These are phyloP conservation scores for Lentithecium fluviatile DNA, from an alignment of 495 filamentous ascomycete species.

Conservation along the genomic window DNA sequence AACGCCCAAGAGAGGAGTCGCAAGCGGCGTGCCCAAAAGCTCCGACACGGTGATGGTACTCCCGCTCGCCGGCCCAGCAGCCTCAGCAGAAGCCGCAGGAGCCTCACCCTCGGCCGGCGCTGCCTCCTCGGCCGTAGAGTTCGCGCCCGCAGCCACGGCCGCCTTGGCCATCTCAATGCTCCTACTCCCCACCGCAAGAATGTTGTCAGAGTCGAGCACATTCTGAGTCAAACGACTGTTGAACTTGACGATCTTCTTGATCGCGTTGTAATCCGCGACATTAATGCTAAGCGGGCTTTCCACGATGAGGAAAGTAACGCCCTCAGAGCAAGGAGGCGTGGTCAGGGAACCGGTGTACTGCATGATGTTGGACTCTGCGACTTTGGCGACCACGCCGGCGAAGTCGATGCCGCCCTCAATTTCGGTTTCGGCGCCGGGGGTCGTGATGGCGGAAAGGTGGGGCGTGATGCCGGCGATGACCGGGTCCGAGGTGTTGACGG, in stretches of 20 bases:
- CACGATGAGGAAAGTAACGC: conserved; percentile 58
- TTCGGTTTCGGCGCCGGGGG: conserved; percentile 54
- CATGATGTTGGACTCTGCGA: conserved; percentile 53
- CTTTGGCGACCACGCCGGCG: conserved; percentile 50
- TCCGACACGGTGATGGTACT: neutral
- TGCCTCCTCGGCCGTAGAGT: neutral
- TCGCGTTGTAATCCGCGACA: conserved; percentile 53
- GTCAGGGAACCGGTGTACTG: conserved; percentile 64
- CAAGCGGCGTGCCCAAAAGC: neutral
- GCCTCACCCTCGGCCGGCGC: neutral
- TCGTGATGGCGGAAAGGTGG: conserved; percentile 52
- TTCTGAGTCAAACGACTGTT: conserved; percentile 66
- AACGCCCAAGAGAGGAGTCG: neutral
- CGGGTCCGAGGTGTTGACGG: conserved; percentile 43
- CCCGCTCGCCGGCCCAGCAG: neutral
- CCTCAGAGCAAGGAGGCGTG: conserved; percentile 67
- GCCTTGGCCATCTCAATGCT: too few species aligned
- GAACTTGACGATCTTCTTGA: conserved; percentile 62
- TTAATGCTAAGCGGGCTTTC: conserved; percentile 53
- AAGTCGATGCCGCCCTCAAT: conserved; percentile 57
- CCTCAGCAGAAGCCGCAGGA: neutral
- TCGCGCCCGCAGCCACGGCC: too few species aligned
- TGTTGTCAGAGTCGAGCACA: conserved; percentile 52
- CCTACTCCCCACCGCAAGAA: conserved; percentile 40
- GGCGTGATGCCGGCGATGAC: conserved; percentile 57